Conservation (phyloP, 2,329 filamentous ascomycete genomes). For the Colletotrichum sansevieriae region DNA sequence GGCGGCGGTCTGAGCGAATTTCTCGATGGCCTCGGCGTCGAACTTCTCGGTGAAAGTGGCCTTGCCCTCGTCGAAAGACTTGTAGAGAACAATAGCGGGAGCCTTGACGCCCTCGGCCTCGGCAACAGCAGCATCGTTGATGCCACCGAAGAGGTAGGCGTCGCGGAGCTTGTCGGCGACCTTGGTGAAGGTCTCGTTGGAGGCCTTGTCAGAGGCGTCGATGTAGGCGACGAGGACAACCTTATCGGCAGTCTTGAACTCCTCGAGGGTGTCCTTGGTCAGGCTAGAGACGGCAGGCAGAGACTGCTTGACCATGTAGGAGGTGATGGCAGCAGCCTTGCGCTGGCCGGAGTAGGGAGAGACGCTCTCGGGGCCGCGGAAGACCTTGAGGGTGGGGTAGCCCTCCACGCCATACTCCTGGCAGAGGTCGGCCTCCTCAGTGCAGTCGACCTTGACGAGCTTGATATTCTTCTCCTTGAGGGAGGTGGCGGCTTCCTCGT, state of each 20-base stretch:
- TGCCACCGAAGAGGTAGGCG: slow-evolving; percentile 91
- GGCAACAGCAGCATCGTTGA: slow-evolving; percentile 85
- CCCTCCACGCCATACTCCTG: slow-evolving; percentile 91
- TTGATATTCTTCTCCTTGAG: slow-evolving; percentile 91
- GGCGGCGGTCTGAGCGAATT: slow-evolving; percentile 86
- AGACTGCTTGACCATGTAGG: slow-evolving; percentile 98
- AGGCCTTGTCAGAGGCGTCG: slow-evolving; percentile 82
- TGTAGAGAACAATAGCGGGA: slow-evolving; percentile 93
- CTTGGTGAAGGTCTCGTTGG: slow-evolving; percentile 85
- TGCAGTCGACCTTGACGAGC: slow-evolving; percentile 93
- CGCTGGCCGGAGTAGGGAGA: slow-evolving; percentile 88
- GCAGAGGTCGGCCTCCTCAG: slow-evolving; percentile 93
- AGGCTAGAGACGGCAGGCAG: slow-evolving; percentile 91
- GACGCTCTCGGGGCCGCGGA: slow-evolving; percentile 88
- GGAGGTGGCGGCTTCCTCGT: slow-evolving; percentile 86
- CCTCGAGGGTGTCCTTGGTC: slow-evolving; percentile 84
- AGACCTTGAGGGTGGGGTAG: slow-evolving; percentile 98
- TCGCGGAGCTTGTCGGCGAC: slow-evolving; percentile 85
- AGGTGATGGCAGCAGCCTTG: slow-evolving; percentile 82
- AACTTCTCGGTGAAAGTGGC: slow-evolving; percentile 85
- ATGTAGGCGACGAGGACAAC: slow-evolving; percentile 94
- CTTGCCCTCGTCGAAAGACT: slow-evolving; percentile 98
- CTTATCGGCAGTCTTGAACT: slow-evolving; percentile 98
- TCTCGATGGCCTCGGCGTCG: slow-evolving; percentile 81
- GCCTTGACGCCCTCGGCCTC: slow-evolving; percentile 90